Evolutionary conservation across 768 basidiomycete species (phyloP).

Genomic region (Antrodiella citrinella): DNA sequence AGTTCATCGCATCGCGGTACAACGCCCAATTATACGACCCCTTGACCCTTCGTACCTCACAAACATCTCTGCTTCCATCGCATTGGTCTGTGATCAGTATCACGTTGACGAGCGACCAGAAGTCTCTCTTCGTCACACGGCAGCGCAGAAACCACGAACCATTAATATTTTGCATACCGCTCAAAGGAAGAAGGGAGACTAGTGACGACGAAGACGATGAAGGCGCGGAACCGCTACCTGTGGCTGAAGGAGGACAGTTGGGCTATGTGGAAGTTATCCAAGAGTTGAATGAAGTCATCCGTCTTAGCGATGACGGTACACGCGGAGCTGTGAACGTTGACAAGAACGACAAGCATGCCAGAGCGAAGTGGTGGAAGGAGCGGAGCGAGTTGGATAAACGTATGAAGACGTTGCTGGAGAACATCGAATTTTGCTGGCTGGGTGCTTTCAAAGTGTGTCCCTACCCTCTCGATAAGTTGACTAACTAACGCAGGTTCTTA

Average conservation of each 20-base stretch:
- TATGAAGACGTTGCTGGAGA: conserved; percentile 64
- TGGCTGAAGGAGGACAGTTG: conserved; percentile 32
- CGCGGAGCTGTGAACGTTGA: conserved; percentile 66
- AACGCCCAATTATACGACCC: conserved; percentile 34
- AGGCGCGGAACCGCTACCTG: background rate
- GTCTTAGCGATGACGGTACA: conserved; percentile 69
- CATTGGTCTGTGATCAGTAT: conserved; percentile 85
- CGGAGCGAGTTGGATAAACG: conserved; percentile 70
- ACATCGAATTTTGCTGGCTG: conserved; percentile 94
- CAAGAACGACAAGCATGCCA: conserved; percentile 53
- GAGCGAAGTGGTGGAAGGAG: conserved; percentile 81
- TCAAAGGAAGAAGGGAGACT: conserved; percentile 74
- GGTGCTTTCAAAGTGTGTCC: conserved; percentile 87
- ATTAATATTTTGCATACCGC: conserved; percentile 81
- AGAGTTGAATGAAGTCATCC: conserved; percentile 76
- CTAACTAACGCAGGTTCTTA: conserved; percentile 17
- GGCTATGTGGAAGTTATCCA: conserved; percentile 63
- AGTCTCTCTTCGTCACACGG: conserved; percentile 76
- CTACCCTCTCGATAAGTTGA: background rate
- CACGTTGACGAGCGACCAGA: conserved; percentile 74
- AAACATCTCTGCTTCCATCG: conserved; percentile 44
- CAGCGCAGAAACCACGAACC: conserved; percentile 56
- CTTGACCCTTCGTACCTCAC: conserved; percentile 32
- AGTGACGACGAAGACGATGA: conserved; percentile 57
- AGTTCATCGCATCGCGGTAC: conserved; percentile 46